Conservation (phyloP, 73 alveolate genomes). For the Breviolum minutum region DNA sequence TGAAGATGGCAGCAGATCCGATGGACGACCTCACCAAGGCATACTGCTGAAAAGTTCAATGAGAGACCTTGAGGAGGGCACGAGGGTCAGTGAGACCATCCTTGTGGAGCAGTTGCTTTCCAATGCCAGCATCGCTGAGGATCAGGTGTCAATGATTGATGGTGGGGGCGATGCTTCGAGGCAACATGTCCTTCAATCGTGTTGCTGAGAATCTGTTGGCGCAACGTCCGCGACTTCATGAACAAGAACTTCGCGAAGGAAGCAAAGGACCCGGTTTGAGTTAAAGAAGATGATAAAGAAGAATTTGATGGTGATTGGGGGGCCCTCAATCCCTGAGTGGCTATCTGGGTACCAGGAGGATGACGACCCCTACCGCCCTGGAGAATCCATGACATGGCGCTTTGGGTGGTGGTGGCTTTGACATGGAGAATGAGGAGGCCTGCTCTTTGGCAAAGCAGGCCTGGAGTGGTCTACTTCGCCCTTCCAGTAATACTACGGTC, state of each 20-base stretch:
- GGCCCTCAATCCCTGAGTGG: background rate
- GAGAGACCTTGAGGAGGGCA: background rate
- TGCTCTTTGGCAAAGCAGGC: slow-evolving; percentile 6
- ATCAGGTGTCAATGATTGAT: background rate
- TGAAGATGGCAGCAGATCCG: no score
- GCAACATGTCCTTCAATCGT: background rate
- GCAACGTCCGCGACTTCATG: slow-evolving; percentile 9
- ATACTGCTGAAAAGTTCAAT: background rate
- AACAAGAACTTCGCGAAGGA: background rate
- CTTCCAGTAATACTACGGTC: background rate
- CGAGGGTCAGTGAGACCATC: background rate
- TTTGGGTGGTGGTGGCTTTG: background rate
- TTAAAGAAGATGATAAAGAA: background rate
- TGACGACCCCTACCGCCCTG: background rate
- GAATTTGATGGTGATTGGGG: slow-evolving; percentile 1
- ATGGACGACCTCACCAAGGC: no score
- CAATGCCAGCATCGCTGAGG: background rate
- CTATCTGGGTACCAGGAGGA: background rate
- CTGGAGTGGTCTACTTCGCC: slow-evolving; percentile 22
- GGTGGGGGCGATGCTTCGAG: background rate
- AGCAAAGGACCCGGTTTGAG: background rate
- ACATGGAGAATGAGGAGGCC: slow-evolving; percentile 13
- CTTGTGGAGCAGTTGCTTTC: background rate
- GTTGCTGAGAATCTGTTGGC: background rate
- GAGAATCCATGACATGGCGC: slow-evolving; percentile 14